These are phyloP conservation scores for Fraxinus sp. DNA, from an alignment of 305 asterid species.

Conservation along the genomic window DNA sequence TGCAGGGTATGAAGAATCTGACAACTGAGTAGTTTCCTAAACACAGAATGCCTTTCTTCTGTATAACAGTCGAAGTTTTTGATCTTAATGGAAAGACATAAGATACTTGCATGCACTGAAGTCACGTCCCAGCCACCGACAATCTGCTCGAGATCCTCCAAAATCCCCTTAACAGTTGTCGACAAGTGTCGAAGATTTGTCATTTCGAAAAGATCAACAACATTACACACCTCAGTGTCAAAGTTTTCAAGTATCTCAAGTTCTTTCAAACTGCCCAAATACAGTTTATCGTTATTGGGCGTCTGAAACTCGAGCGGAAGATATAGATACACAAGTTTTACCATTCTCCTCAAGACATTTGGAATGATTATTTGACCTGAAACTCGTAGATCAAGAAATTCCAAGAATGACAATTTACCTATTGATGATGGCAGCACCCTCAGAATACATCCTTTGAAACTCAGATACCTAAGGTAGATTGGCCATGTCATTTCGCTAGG, in stretches of 20 bases:
- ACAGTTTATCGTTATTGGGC: not conserved
- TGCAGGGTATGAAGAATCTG: not conserved
- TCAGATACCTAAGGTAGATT: not conserved
- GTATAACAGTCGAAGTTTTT: not conserved
- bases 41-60: not conserved
- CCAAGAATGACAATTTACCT: constrained; percentile 17
- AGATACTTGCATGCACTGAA: not conserved
- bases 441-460: not conserved
- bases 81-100: not conserved
- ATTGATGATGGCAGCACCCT: constrained; percentile 6
- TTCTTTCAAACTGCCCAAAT: not conserved
- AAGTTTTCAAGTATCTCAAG: constrained; percentile 19
- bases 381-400: constrained; percentile 27
- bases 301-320: constrained; percentile 19
- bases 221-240: not conserved
- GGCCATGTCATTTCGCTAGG: not conserved
- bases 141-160: not conserved
- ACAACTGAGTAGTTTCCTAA: not conserved
- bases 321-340: constrained; percentile 25
- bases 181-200: constrained; percentile 2
- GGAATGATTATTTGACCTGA: constrained; percentile 9
- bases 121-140: not conserved
- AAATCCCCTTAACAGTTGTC: not conserved
- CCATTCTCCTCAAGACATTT: constrained; percentile 16
- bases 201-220: not conserved